phyloP scores from a whole-genome alignment of 2,329 filamentous ascomycete species.

The Colletotrichum godetiae region DNA sequence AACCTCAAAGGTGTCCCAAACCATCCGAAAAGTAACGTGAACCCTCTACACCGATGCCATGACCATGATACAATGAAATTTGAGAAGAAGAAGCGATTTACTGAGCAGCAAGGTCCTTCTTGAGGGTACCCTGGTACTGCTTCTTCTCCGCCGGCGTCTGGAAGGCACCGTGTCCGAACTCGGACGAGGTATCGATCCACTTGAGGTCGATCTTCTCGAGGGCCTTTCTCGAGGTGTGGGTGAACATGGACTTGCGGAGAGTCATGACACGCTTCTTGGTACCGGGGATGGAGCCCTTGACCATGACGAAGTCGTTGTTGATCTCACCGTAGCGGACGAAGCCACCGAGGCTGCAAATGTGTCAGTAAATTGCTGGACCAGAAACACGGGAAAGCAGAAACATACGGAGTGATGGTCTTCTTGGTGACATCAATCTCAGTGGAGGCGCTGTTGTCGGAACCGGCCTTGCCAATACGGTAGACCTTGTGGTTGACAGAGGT shows the following conservation, averaged over 20 bases:
- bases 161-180: constrained; percentile 99
- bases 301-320: constrained; percentile 98
- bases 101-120: constrained; percentile 84
- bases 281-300: constrained; percentile 98
- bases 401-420: constrained; percentile 99
- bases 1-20: constrained; percentile 36
- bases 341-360: constrained; percentile 82
- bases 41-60: constrained; percentile 68
- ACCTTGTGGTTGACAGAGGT: constrained; percentile 99
- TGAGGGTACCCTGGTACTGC: constrained; percentile 97
- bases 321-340: constrained; percentile 99
- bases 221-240: constrained; percentile 93
- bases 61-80: constrained; percentile 57
- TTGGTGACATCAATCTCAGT: constrained; percentile 98
- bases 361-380: constrained; percentile 45
- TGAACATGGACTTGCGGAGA: constrained; percentile 98
- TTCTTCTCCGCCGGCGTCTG: constrained; percentile 99
- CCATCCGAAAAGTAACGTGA: constrained; percentile 38
- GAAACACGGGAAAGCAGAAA: constrained; percentile 47
- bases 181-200: constrained; percentile 99
- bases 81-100: constrained; percentile 45
- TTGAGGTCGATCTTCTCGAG: constrained; percentile 99
- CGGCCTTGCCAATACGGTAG: constrained; percentile 96
- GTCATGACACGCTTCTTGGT: constrained; percentile 99
- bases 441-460: constrained; percentile 90